Base-by-base conservation (phyloP, 192 early-diverging fungal species). In the Gonapodya sp. region DNA sequence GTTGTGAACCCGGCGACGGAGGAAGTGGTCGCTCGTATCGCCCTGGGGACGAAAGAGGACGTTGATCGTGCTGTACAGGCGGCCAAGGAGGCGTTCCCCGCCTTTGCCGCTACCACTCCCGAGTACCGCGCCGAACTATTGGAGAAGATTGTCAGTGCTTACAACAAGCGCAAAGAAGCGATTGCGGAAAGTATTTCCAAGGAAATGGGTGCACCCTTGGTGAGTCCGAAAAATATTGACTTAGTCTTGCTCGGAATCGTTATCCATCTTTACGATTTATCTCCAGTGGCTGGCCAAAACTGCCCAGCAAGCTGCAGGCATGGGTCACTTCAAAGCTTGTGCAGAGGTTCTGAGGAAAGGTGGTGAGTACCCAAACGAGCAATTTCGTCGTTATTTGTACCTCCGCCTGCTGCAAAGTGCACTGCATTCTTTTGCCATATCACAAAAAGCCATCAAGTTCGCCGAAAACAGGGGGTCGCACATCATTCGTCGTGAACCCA, bases 1-100 rank as follows among this genome's bases (percentile, higher is more conserved):
- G 75, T 77, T 2, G 31, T 77, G 8, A 77, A 77, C 75, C 75
- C 75, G 8, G 75, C 75, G 75, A 77, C 75, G 2, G 75, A 77
- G 75, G 30, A 77, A 33, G 30, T 34, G 8, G 2, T 2, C 30
- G 75, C 75, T 16, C 75, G 75, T 2, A 77, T 77, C 31, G 75
- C 75, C 31, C 18, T 77, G 31, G 75, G 75, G 18, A 31, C 75
- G 8, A 77, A 77, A 33, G 75, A 18, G 30, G 75, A 77, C 34
- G 75, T 77, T 33, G 75, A 77, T 33, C 18, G 34, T 14, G 75
- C 75, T 2, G 75, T 77, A 16, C 18, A 77, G 31, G 75, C 75
- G 16, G 75, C 75, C 18, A 18, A 34, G 75, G 34, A 77, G 2
- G 75, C 75, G 18, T 77, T 77, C 34, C 30, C 18, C 30, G 34